These are phyloP conservation scores for Leucogyrophana mollusca DNA, from an alignment of 768 basidiomycete genomes.

Conservation along the genomic window DNA sequence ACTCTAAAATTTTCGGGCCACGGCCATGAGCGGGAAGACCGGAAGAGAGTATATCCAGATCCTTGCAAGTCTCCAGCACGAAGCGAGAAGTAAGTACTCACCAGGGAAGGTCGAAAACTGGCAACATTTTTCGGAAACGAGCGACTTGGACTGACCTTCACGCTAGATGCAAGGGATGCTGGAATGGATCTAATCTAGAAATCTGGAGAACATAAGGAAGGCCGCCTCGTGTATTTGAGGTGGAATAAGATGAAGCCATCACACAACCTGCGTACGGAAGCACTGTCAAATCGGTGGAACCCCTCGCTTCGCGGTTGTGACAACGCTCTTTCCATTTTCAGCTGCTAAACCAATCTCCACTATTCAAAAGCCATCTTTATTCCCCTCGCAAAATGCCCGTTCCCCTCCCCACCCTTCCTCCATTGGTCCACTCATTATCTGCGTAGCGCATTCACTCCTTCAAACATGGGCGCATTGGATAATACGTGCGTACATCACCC, in stretches of 20 bases:
- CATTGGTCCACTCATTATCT: neutral
- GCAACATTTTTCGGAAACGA: neutral
- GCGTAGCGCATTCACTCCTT: too few relatives aligned
- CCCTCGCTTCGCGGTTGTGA: constrained; percentile 2
- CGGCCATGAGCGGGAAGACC: neutral
- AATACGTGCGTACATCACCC: constrained; percentile 28
- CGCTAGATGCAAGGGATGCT: neutral
- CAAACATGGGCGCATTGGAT: constrained; percentile 23
- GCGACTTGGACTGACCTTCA: neutral
- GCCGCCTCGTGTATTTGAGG: neutral
- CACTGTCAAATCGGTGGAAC: neutral
- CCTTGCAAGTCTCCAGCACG: too few relatives aligned
- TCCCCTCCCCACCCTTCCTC: neutral
- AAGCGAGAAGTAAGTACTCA: too few relatives aligned
- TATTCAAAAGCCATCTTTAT: constrained; percentile 3
- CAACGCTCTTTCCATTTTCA: constrained; percentile 1
- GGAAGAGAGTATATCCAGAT: neutral
- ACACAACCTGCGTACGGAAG: neutral
- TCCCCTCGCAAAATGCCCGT: neutral
- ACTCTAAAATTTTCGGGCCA: constrained; percentile 1
- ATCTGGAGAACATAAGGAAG: neutral
- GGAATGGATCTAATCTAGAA: constrained; percentile 1
- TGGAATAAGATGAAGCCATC: neutral
- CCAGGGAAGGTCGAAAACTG: too few relatives aligned
- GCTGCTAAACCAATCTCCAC: neutral